Evolutionary conservation across 805 yeast species (phyloP).

Genomic region (Ogataea kodamae): DNA sequence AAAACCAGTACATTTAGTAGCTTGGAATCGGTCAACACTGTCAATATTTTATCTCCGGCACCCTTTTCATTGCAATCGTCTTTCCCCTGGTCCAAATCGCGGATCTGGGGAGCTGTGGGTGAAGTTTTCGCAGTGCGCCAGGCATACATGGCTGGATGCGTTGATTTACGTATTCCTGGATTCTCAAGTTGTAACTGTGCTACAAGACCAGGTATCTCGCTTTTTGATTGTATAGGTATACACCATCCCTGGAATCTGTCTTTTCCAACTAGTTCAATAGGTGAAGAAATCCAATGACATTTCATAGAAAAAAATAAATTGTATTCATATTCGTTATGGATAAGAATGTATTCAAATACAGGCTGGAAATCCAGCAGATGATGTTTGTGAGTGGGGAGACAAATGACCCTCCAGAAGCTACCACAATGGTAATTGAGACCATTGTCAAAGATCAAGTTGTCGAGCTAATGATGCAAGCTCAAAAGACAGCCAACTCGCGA

Average conservation of each 20-base stretch:
- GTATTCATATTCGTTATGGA: conserved; percentile 12
- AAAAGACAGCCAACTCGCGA: conserved; percentile 70
- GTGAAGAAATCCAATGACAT: conserved; percentile 40
- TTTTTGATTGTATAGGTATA: conserved; percentile 35
- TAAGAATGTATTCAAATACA: conserved; percentile 61
- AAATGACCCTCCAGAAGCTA: conserved; percentile 88
- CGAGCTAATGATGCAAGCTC: conserved; percentile 72
- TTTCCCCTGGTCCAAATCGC: conserved; percentile 50
- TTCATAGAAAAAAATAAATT: conserved; percentile 5
- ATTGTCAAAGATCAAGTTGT: conserved; percentile 93
- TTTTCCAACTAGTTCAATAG: conserved; percentile 44
- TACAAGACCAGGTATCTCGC: conserved; percentile 44
- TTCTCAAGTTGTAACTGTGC: conserved; percentile 40
- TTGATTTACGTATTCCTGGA: conserved; percentile 51
- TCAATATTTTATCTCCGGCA: conserved; percentile 60
- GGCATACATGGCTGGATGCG: conserved; percentile 73
- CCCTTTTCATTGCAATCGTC: conserved; percentile 74
- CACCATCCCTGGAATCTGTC: conserved; percentile 69
- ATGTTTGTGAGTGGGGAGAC: conserved; percentile 98
- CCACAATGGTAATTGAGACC: conserved; percentile 91
- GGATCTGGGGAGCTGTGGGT: conserved; percentile 17
- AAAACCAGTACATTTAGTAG: conserved; percentile 57
- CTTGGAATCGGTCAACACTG: conserved; percentile 47
- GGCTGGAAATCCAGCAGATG: conserved; percentile 96
- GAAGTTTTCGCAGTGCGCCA: conserved; percentile 51